phyloP scores from a whole-genome alignment of 1,284 basidiomycete species.

The Apiotrichum montevideense region DNA sequence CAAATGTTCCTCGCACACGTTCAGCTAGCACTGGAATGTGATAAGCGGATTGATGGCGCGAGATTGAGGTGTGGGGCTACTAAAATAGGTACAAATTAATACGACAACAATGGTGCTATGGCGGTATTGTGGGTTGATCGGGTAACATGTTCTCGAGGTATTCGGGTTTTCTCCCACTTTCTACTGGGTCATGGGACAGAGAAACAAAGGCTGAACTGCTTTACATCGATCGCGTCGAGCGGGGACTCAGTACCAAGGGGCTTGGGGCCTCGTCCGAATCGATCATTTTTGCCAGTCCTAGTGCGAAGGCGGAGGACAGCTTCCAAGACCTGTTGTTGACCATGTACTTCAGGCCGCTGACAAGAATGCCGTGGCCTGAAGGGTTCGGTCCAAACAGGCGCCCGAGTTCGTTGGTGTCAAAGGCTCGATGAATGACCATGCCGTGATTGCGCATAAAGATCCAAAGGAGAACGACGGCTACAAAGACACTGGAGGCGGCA shows the following conservation, averaged over 20 bases:
- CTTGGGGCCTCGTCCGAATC: constrained; percentile 4
- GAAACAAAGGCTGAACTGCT: background rate
- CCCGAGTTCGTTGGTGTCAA: background rate
- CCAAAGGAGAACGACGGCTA: constrained; percentile 20
- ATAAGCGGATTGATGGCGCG: too few species aligned
- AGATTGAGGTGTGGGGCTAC: too few species aligned
- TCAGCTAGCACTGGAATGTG: too few species aligned
- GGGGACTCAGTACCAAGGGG: background rate
- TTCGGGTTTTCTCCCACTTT: too few species aligned
- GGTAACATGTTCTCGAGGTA: too few species aligned
- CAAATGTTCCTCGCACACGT: too few species aligned
- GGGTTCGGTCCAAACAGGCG: background rate
- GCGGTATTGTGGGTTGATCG: too few species aligned
- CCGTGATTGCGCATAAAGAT: constrained; percentile 13
- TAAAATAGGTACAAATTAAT: too few species aligned
- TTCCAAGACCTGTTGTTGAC: constrained; percentile 22
- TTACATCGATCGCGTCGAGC: background rate
- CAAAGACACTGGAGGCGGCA: constrained; percentile 16
- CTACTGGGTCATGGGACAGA: too few species aligned
- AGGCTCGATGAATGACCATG: constrained; percentile 1
- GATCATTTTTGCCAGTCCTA: constrained; percentile 18
- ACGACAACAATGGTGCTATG: too few species aligned
- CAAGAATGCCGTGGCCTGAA: constrained; percentile 4
- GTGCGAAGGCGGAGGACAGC: constrained; percentile 19
- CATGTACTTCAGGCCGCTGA: constrained; percentile 16